Conservation (phyloP, 371 early-diverging fungal species). For the Actinomucor elegans region DNA sequence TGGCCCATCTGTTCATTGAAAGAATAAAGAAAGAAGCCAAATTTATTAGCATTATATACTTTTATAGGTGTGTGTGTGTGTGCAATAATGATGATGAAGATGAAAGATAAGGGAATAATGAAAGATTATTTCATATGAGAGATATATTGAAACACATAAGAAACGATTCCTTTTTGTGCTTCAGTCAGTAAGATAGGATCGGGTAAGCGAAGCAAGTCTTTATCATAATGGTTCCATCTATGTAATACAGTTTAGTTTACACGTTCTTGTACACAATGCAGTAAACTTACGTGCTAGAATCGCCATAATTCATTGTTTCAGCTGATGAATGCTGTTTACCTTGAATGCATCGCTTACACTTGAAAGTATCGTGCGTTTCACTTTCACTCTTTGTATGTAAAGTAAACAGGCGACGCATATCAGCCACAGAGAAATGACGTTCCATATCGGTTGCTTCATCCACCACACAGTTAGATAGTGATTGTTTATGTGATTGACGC, state of each 20-base stretch:
- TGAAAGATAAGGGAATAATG: background rate
- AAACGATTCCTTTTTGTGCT: constrained; percentile 69
- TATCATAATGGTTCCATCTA: constrained; percentile 90
- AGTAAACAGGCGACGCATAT: constrained; percentile 87
- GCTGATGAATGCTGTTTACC: constrained; percentile 78
- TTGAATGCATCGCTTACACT: constrained; percentile 84
- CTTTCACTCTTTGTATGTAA: constrained; percentile 75
- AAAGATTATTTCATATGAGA: constrained; percentile 55
- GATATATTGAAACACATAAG: constrained; percentile 93
- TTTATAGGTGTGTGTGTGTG: background rate
- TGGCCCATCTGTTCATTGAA: constrained; percentile 21
- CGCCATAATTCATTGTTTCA: constrained; percentile 73
- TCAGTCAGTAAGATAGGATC: constrained; percentile 79
- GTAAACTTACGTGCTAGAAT: constrained; percentile 58
- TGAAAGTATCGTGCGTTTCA: constrained; percentile 96
- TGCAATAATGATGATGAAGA: background rate
- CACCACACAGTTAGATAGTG: constrained; percentile 90
- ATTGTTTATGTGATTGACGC: constrained; percentile 87
- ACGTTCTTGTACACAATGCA: background rate
- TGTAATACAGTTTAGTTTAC: background rate
- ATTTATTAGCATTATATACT: background rate
- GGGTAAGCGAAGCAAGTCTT: constrained; percentile 66
- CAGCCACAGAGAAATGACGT: constrained; percentile 89
- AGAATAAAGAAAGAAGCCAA: background rate
- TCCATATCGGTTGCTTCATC: constrained; percentile 91